A percentile compares a stretch with the other conserved stretches of the same genome.
phyloP scores from a whole-genome alignment of 2,329 filamentous ascomycete species.

The Colletotrichum brevisporum region DNA sequence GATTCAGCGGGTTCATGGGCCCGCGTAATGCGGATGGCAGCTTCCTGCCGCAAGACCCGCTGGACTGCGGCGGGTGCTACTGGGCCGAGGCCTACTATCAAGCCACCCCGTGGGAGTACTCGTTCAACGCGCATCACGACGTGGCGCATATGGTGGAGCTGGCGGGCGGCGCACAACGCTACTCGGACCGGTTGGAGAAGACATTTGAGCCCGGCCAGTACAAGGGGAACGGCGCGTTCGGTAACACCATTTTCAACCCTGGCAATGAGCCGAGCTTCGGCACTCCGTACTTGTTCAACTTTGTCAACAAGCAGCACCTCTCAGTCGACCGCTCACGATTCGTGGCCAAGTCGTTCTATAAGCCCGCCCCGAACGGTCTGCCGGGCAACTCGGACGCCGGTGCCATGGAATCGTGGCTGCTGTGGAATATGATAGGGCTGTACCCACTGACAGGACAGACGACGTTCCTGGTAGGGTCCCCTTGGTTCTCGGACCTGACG shows the following conservation, averaged over 20 bases:
- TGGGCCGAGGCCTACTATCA: constrained; percentile 73
- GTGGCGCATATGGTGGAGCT: constrained; percentile 66
- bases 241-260: constrained; percentile 74
- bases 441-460: constrained; percentile 79
- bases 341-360: constrained; percentile 73
- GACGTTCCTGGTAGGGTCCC: constrained; percentile 75
- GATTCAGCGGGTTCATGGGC: constrained; percentile 76
- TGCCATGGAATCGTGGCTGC: constrained; percentile 79
- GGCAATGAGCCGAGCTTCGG: constrained; percentile 79
- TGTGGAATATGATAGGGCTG: constrained; percentile 78
- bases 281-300: constrained; percentile 79
- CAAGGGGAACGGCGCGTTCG: constrained; percentile 58
- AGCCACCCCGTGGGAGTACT: constrained; percentile 75
- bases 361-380: constrained; percentile 67
- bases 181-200: constrained; percentile 71
- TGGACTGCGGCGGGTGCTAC: constrained; percentile 75
- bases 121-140: constrained; percentile 79
- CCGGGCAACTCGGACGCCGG: constrained; percentile 81
- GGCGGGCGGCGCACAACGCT: constrained; percentile 68
- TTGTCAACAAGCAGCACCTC: constrained; percentile 72
- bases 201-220: constrained; percentile 69
- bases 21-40: constrained; percentile 66
- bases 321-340: constrained; percentile 70
- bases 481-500: constrained; percentile 73
- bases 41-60: constrained; percentile 69